Base-by-base conservation (phyloP, 2,329 filamentous ascomycete genomes). In the Acephala macrosclerotiorum region DNA sequence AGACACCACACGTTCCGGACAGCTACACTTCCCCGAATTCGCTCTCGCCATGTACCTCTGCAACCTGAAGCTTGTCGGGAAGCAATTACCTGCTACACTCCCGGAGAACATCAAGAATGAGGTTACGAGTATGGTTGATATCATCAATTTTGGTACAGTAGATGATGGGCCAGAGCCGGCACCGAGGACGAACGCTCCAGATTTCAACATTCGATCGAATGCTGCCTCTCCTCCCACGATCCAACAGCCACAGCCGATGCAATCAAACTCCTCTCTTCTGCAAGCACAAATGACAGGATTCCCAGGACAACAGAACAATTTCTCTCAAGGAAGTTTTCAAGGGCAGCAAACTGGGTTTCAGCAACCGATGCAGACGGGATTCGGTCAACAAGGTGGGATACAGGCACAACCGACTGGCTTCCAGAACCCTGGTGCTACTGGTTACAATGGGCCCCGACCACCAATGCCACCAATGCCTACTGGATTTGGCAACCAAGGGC, bases 121-220 rank as follows among this genome's bases (percentile, higher is more conserved):
- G 79, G 96, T 99, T 20, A 98, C 95, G 3, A 97, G 96, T 80
- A 98, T 99, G 94, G 96, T 99, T 47, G 96, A 99, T 76, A 99
- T 99, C 64, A 99, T 99, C 76, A 97, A 94, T 66, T 99, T 99
- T 77, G 93, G 91, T 72, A 87, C 97, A 26, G 89, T 88, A 0
- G 96, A 99, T 70, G 91, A 95, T 33, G 82, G 81, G 45, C 78
- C 79, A 47, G 80, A 85, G 22, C 79, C 85, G n/a, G 80, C 82
- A 33, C 73, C 79, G 20, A 83, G 83, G 61, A 87, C 83, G 66
- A 94, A 92, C 77, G 87, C 87, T 18, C 90, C 92, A 0, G 90
- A 88, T 72, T 93, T 95, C 75, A 87, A 86, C 75, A 81, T 86
- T 58, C 81, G 84, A 67, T 80, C 82, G 65, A 83, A 78, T 68